Evolutionary conservation across 495 filamentous ascomycete species (phyloP).

Genomic region (Talaromyces proteolyticus): DNA sequence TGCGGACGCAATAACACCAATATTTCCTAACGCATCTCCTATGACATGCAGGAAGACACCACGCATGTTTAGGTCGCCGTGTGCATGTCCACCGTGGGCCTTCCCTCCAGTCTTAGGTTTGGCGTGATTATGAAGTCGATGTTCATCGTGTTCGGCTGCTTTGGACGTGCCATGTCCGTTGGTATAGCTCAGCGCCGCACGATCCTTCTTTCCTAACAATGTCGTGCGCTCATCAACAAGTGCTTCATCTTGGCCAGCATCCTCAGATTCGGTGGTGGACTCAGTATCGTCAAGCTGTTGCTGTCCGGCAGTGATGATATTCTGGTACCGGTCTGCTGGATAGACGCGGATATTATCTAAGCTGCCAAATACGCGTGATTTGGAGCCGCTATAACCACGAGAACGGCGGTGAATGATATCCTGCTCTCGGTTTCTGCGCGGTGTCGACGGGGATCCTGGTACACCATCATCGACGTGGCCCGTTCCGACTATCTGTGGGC

Average conservation of each 20-base stretch:
- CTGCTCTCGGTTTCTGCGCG: conserved; percentile 5
- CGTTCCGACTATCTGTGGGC: conserved; percentile 20
- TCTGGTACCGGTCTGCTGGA: conserved; percentile 84
- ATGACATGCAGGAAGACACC: conserved; percentile 95
- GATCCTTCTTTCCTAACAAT: conserved; percentile 26
- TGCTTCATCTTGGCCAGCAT: conserved; percentile 39
- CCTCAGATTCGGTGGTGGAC: conserved; percentile 49
- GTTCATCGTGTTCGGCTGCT: conserved; percentile 24
- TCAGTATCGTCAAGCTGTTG: conserved; percentile 47
- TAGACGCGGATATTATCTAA: conserved; percentile 76
- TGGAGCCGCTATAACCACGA: conserved; percentile 47
- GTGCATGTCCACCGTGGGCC: conserved; percentile 63
- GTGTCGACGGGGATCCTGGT: conserved; percentile 16
- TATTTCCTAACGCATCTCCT: conserved; percentile 93
- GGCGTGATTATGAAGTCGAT: conserved; percentile 68
- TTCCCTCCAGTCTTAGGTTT: conserved; percentile 61
- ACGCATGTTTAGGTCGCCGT: conserved; percentile 93
- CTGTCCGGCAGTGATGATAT: conserved; percentile 76
- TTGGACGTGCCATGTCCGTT: conserved; percentile 20
- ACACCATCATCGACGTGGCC: too few relatives aligned
- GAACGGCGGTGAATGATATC: conserved; percentile 31
- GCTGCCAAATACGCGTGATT: conserved; percentile 43
- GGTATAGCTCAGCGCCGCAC: conserved; percentile 30
- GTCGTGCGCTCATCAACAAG: conserved; percentile 33
- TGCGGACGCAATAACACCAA: conserved; percentile 92